Conservation (phyloP, 768 basidiomycete genomes). For the Plicaturopsis crispa region DNA sequence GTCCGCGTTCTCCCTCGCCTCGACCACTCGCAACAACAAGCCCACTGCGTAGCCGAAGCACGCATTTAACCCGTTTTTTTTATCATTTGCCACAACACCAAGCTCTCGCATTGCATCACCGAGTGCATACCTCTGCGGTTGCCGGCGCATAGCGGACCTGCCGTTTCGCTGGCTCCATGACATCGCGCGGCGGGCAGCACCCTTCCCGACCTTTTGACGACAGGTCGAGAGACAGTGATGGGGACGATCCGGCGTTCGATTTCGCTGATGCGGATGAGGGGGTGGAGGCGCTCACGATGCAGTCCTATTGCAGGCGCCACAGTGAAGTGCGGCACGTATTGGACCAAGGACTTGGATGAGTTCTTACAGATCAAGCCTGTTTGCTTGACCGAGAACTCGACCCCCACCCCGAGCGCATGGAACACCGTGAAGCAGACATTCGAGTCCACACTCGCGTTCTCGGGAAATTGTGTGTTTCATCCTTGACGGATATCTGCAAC, state of each 20-base stretch:
- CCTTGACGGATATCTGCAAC: too few species aligned
- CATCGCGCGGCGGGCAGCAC: slow-evolving; percentile 50
- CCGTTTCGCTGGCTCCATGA: slow-evolving; percentile 76
- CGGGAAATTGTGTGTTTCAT: too few species aligned
- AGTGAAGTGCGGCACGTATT: slow-evolving; percentile 90
- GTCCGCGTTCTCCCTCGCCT: slow-evolving; percentile 52
- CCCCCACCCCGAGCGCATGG: slow-evolving; percentile 9
- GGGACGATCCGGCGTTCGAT: slow-evolving; percentile 21
- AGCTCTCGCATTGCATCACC: slow-evolving; percentile 67
- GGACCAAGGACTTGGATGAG: slow-evolving; percentile 66
- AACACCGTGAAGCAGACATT: slow-evolving; percentile 54
- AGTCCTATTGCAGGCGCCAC: slow-evolving; percentile 88
- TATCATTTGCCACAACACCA: slow-evolving; percentile 81
- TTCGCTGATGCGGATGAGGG: slow-evolving; percentile 51
- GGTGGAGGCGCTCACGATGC: slow-evolving; percentile 76
- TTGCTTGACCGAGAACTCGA: slow-evolving; percentile 31
- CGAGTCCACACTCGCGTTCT: slow-evolving; percentile 52
- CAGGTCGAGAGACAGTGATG: slow-evolving; percentile 19
- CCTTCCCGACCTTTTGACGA: not conserved
- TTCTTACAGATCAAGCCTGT: slow-evolving; percentile 54
- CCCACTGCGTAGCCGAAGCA: slow-evolving; percentile 2
- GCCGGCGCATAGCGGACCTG: slow-evolving; percentile 58
- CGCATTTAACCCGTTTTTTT: slow-evolving; percentile 90
- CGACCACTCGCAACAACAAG: slow-evolving; percentile 19
- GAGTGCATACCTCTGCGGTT: slow-evolving; percentile 76